A percentile compares a stretch with the other conserved stretches of the same genome.
Conservation (phyloP, 2,329 filamentous ascomycete genomes). For the Aspergillus pseudotamarii region DNA sequence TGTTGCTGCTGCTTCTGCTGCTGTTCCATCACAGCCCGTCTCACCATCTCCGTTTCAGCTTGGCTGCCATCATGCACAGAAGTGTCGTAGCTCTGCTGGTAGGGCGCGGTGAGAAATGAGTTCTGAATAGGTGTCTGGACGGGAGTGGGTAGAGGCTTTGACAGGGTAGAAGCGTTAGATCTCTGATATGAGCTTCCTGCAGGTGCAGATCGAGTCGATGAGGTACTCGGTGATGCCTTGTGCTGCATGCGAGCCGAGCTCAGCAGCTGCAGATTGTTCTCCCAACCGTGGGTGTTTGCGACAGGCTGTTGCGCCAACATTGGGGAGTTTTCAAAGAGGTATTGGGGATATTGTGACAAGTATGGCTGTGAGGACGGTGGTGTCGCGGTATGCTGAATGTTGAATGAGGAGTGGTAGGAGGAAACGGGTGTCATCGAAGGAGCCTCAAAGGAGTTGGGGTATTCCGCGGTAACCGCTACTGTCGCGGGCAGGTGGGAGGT, state of each 20-base stretch:
- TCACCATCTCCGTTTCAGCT: constrained; percentile 61
- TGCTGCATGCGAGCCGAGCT: constrained; percentile 38
- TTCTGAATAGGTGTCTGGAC: constrained; percentile 57
- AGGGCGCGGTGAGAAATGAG: constrained; percentile 49
- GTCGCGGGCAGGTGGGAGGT: constrained; percentile 33
- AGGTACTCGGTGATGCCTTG: constrained; percentile 44
- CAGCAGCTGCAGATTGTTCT: constrained; percentile 39
- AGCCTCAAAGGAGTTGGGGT: constrained; percentile 35
- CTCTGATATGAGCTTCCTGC: constrained; percentile 46
- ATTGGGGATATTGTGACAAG: constrained; percentile 33
- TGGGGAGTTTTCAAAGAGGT: constrained; percentile 31
- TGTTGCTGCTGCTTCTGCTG: constrained; percentile 39
- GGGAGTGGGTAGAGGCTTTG: constrained; percentile 59
- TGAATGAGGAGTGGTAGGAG: constrained; percentile 42
- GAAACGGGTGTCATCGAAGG: constrained; percentile 45
- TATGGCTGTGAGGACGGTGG: constrained; percentile 34
- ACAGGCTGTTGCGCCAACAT: constrained; percentile 46
- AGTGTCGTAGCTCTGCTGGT: constrained; percentile 51
- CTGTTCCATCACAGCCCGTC: constrained; percentile 58
- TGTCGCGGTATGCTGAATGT: constrained; percentile 36
- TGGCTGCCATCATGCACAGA: constrained; percentile 44
- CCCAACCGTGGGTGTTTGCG: constrained; percentile 38
- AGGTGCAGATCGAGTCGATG: constrained; percentile 44
- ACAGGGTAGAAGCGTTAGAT: constrained; percentile 43
- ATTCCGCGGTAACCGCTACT: constrained; percentile 29